phyloP scores from a whole-genome alignment of 371 early-diverging fungal species.

The Dinochytrium kinnereticum region DNA sequence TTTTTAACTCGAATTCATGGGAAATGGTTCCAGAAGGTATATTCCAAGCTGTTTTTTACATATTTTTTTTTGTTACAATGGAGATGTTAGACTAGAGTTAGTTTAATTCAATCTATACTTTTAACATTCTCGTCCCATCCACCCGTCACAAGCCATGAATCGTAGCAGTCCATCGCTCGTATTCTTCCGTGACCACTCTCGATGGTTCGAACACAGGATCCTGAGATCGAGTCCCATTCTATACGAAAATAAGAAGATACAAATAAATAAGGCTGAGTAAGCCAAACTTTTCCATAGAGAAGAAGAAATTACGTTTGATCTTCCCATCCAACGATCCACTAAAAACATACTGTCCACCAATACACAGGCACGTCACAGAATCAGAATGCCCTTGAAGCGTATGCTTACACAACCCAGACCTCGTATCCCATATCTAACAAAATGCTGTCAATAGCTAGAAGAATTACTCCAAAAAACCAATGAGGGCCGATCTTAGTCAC shows the following conservation, averaged over 20 bases:
- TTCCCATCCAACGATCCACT: conserved; percentile 47
- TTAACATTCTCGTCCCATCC: conserved; percentile 47
- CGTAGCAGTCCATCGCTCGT: conserved; percentile 34
- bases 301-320: conserved; percentile 43
- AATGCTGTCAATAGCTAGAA: too few relatives aligned
- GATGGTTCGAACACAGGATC: conserved; percentile 22
- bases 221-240: conserved; percentile 42
- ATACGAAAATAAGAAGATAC: not conserved
- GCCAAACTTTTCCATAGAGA: too few relatives aligned
- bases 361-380: conserved; percentile 40
- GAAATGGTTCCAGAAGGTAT: conserved; percentile 23
- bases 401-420: conserved; percentile 12
- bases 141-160: conserved; percentile 34
- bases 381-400: conserved; percentile 44
- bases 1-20: conserved; percentile 24
- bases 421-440: conserved; percentile 35
- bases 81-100: not conserved
- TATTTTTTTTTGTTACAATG: too few relatives aligned
- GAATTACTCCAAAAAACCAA: not conserved
- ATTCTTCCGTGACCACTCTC: conserved; percentile 40
- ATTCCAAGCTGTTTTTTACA: conserved; percentile 34
- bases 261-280: not conserved
- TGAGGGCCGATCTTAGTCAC: conserved; percentile 28
- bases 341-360: conserved; percentile 25
- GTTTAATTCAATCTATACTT: conserved; percentile 15